Conservation (phyloP, 176 grass and related monocot species). For the Carex cristatella region DNA sequence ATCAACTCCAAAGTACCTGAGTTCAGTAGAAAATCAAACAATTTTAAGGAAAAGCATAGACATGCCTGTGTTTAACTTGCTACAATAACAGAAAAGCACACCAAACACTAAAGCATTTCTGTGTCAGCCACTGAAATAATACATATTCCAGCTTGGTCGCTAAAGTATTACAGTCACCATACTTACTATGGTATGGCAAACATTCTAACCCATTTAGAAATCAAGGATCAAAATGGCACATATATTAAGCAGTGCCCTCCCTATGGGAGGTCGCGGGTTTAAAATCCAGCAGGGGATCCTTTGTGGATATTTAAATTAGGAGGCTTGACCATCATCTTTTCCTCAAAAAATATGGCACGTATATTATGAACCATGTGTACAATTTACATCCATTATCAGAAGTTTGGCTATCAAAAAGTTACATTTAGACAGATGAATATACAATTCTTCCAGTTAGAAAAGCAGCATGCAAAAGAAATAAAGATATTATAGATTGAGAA, state of each 20-base stretch:
- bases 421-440: background rate
- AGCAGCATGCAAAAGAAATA: background rate
- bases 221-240: background rate
- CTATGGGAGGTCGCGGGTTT: too few species aligned
- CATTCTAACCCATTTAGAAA: background rate
- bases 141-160: background rate
- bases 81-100: background rate
- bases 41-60: background rate
- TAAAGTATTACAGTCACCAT: background rate
- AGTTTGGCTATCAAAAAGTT: background rate
- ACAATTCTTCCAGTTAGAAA: background rate
- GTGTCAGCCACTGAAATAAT: background rate
- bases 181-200: background rate
- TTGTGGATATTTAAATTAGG: too few species aligned
- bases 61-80: background rate
- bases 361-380: background rate
- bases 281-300: too few species aligned
- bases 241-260: background rate
- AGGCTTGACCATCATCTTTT: too few species aligned
- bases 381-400: conserved; percentile 1
- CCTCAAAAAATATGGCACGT: background rate
- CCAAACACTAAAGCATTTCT: background rate
- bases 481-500: conserved; percentile 1
- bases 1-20: conserved; percentile 92
- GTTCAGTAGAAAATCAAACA: background rate